Evolutionary conservation across 176 grass and related monocot species (phyloP), one percentile per base, ranked within the genome.

Genomic region (Bromus sterilis): DNA sequence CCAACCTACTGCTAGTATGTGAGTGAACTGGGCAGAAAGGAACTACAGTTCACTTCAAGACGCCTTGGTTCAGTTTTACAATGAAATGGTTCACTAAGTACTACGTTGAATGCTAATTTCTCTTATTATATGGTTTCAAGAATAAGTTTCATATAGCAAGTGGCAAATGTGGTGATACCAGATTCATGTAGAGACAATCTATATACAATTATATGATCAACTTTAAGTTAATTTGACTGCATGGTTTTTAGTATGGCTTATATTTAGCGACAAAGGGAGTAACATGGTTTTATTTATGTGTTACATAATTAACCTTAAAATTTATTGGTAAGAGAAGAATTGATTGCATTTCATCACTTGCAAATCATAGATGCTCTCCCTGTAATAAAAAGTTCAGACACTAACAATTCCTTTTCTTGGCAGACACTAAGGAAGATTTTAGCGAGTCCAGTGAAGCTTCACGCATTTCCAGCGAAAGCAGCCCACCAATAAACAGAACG

Each of bases 371-470:
- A 82, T 21, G 34, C 18, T 60, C 40, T 31, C 66, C 4, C 49
- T 24, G 3, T 2, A 61, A 21, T 46, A 20, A 57, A 13, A 21
- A 24, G 18, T 37, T 79, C 43, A 46, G 1, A 2, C 36, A 32
- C 60, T 75, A 49, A 79, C 43, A 77, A 70, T 0, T 63, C 5
- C n/a, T 44, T 87, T 85, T 79, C 3, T 58, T 75, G 67, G 71
- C 86, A 94, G 92, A 89, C 51, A 8, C 43, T 48, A 29, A 0
- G 28, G 82, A 94, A 72, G 66, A 92, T 78, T 53, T 57, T 64
- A 78, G 79, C 14, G 12, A 39, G 61, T 70, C 51, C 60, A 78
- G 56, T 87, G 90, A 91, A 86, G 78, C 71, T 37, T 86, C 78
- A 21, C 40, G 56, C 11, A 78, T 21, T 46, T 80, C 13, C 33